These are phyloP conservation scores for Cnidoscolus chayamansa DNA, from an alignment of 441 rosid genomes.

Conservation along the genomic window DNA sequence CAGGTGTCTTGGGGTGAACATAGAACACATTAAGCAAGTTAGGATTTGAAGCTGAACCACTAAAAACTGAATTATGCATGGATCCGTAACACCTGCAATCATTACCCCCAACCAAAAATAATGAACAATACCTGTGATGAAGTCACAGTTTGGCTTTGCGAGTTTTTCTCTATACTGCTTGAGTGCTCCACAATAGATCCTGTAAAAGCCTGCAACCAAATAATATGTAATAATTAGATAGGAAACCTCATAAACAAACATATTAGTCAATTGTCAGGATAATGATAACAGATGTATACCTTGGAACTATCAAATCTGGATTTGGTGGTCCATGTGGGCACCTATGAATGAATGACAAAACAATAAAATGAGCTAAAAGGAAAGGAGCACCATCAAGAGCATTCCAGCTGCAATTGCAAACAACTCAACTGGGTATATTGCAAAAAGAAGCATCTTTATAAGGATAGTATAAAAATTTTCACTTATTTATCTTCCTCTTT, in stretches of 20 bases:
- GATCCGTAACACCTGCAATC: background rate
- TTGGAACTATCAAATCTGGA: slow-evolving; percentile 31
- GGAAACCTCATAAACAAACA: background rate
- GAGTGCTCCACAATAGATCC: slow-evolving; percentile 12
- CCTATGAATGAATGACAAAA: slow-evolving; percentile 20
- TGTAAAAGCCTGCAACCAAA: slow-evolving; percentile 2
- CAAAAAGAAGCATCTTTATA: background rate
- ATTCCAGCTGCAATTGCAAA: slow-evolving; percentile 1
- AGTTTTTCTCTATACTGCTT: background rate
- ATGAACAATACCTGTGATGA: slow-evolving; percentile 17
- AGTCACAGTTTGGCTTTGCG: slow-evolving; percentile 2
- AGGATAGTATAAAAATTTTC: background rate
- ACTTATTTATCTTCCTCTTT: background rate
- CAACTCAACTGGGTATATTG: background rate
- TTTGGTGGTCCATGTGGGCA: slow-evolving; percentile 30
- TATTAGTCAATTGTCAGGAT: background rate
- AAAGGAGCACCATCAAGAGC: background rate
- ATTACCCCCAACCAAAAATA: background rate
- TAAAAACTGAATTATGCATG: background rate
- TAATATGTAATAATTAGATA: background rate
- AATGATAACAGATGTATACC: slow-evolving; percentile 22
- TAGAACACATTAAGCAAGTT: background rate
- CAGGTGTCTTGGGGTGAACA: slow-evolving; percentile 13
- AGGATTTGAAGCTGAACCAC: background rate
- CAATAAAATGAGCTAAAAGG: background rate